Evolutionary conservation across 257 asterid species (phyloP), one percentile per base, ranked within the genome.

Genomic region (Leonotis leonurus): DNA sequence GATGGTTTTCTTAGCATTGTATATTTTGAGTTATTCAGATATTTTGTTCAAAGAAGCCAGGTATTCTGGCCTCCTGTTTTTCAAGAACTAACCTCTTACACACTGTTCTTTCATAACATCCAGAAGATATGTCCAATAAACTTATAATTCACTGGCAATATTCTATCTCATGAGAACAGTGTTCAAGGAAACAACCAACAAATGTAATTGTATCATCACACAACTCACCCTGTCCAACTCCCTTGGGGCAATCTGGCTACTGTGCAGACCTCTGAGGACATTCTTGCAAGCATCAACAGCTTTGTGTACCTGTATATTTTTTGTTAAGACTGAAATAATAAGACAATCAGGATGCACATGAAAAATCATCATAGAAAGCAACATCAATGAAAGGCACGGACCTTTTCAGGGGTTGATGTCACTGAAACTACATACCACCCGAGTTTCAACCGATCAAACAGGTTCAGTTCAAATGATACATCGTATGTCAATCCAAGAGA

Each of bases 241-340:
- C 75, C 99, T 83, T 21, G 86, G 88, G 68, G 92, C 86, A 77
- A 93, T 82, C 68, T 66, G 77, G 80, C 73, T 85, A 76, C 82
- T 80, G 62, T 82, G 83, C 67, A 93, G 76, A 73, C 97, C 97
- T 80, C 96, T 77, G 32, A 93, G 86, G 75, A 93, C 99, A 83
- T 80, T 83, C 80, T 85, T 93, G 91, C 99, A 93, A 73, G 99
- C 97, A 70, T 93, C 97, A 75, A 93, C 99, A 79, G 99, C 99
- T 78, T 85, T 89, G 73, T 93, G 99, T 26, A 89, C 99, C 99
- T 93, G 84, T 46, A 61, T 16, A 68, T 24, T 58, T 46, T 46
- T 13, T 13, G 64, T 64, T 49, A n/a, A 62, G 61, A 58, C 30
- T 22, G 50, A 49, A 41, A 50, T 65, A 69, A 58, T 65, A 63